Evolutionary conservation across 805 yeast species (phyloP).

Genomic region (Saccharomycodes ludwigii): DNA sequence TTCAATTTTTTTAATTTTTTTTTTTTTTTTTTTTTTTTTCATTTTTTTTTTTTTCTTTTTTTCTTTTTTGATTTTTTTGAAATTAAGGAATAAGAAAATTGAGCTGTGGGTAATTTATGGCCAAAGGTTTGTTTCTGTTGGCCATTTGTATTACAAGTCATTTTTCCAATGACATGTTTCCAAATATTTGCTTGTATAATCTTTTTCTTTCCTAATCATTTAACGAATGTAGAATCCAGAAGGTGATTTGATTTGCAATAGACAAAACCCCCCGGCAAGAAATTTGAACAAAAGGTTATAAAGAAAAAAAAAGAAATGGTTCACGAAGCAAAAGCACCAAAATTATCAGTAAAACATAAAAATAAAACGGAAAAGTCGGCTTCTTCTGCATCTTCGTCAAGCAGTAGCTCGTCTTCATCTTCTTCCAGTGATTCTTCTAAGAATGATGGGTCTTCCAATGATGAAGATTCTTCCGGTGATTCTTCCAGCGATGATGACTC

Average conservation of each 20-base stretch:
- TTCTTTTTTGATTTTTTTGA: neutral
- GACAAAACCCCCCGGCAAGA: no score
- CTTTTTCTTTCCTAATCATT: no score
- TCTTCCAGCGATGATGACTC: slow-evolving; percentile 7
- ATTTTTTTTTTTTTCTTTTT: slow-evolving; percentile 1
- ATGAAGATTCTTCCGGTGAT: slow-evolving; percentile 5
- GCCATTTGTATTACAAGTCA: no score
- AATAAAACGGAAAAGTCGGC: neutral
- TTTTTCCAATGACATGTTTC: no score
- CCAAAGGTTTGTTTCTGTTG: no score
- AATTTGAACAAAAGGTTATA: no score
- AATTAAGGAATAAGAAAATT: neutral
- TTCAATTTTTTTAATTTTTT: neutral
- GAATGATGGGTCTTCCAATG: no score
- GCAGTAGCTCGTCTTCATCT: slow-evolving; percentile 1
- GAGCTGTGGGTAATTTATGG: no score
- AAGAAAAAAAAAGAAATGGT: slow-evolving; percentile 9
- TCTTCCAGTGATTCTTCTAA: slow-evolving; percentile 1
- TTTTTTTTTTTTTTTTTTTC: neutral
- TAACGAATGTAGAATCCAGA: no score
- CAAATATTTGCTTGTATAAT: no score
- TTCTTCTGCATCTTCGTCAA: neutral
- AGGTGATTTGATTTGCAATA: no score
- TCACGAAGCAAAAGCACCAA: no score
- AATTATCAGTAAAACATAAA: slow-evolving; percentile 3